These are phyloP conservation scores for Cladosporium velox DNA, from an alignment of 2,329 filamentous ascomycete genomes.

Conservation along the genomic window DNA sequence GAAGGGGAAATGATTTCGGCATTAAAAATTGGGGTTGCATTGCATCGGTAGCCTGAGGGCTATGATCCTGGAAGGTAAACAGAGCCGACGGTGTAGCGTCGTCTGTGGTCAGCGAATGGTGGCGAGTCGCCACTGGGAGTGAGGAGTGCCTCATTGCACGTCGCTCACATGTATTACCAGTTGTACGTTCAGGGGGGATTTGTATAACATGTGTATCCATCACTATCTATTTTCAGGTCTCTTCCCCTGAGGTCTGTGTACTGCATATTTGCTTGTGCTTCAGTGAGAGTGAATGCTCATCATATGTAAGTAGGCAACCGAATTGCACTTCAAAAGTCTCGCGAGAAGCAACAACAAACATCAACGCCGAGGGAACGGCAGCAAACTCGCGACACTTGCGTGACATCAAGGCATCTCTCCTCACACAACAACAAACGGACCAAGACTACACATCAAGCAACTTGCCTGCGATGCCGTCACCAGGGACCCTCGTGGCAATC, in stretches of 20 bases:
- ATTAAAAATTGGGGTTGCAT: background rate
- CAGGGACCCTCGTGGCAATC: background rate
- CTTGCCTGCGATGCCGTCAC: no score
- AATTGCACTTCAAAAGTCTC: background rate
- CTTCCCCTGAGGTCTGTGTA: background rate
- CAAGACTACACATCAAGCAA: background rate
- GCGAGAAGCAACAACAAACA: background rate
- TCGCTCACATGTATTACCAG: slow-evolving; percentile 20
- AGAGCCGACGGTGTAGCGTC: slow-evolving; percentile 9
- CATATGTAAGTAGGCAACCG: background rate
- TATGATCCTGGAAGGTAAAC: background rate
- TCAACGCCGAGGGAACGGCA: background rate
- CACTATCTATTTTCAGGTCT: background rate
- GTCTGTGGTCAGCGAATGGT: background rate
- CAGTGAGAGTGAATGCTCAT: background rate
- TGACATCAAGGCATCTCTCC: background rate
- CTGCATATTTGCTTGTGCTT: background rate
- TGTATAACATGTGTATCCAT: slow-evolving; percentile 19
- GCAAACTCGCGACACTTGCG: background rate
- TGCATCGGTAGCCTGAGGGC: background rate
- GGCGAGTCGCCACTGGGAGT: background rate
- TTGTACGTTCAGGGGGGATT: slow-evolving; percentile 9
- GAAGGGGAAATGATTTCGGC: background rate
- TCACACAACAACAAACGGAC: background rate
- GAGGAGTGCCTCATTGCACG: slow-evolving; percentile 15